Conservation (phyloP, 352 stramenopile genomes). For the Phytopythium sindhum region DNA sequence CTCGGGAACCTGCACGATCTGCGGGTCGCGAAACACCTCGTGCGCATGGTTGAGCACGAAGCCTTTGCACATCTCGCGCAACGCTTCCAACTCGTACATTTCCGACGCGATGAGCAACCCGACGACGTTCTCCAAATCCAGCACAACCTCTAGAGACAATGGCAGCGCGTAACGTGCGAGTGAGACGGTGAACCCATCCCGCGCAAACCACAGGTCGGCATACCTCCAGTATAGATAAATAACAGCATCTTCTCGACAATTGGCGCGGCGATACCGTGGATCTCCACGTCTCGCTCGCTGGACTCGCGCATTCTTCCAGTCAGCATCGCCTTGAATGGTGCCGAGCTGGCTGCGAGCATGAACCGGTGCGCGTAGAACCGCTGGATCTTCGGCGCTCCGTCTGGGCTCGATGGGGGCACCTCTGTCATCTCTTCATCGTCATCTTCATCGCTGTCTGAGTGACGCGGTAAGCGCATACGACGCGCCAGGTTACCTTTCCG, state of each 20-base stretch:
- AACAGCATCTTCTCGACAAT: slow-evolving; percentile 82
- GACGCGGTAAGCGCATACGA: neutral
- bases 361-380: slow-evolving; percentile 76
- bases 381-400: slow-evolving; percentile 6
- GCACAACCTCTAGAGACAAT: slow-evolving; percentile 45
- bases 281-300: slow-evolving; percentile 61
- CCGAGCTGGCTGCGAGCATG: slow-evolving; percentile 80
- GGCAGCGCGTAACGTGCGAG: neutral
- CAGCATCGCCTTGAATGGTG: slow-evolving; percentile 81
- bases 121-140: slow-evolving; percentile 70
- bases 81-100: slow-evolving; percentile 77
- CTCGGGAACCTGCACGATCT: slow-evolving; percentile 76
- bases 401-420: neutral
- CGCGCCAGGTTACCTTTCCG: slow-evolving; percentile 5
- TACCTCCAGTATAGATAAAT: slow-evolving; percentile 83
- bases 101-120: slow-evolving; percentile 73
- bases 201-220: neutral
- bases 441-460: slow-evolving; percentile 7
- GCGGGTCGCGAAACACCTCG: slow-evolving; percentile 72
- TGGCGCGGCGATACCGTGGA: slow-evolving; percentile 54
- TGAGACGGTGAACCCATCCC: neutral
- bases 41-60: slow-evolving; percentile 82
- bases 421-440: slow-evolving; percentile 4
- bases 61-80: slow-evolving; percentile 80
- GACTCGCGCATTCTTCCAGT: slow-evolving; percentile 79